These are phyloP conservation scores for Apiospora phragmitis DNA, from an alignment of 2,329 filamentous ascomycete genomes.

Conservation along the genomic window DNA sequence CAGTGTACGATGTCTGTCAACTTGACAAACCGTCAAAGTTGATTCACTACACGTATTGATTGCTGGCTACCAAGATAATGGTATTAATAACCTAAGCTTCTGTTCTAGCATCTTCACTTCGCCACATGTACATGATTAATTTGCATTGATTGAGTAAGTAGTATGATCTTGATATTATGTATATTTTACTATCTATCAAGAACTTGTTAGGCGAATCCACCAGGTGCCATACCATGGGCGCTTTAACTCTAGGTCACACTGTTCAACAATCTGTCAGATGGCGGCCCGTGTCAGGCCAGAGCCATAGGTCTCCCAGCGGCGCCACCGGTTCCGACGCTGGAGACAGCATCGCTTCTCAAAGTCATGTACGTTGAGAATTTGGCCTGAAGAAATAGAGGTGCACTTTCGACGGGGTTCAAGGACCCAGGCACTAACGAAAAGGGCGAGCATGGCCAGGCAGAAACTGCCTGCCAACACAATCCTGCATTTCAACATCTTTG, in stretches of 20 bases:
- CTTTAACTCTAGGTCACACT: not conserved
- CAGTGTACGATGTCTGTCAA: not conserved
- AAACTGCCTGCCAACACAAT: not conserved
- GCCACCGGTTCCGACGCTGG: not conserved
- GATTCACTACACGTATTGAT: not conserved
- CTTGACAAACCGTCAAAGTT: not conserved
- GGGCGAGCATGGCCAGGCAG: not conserved
- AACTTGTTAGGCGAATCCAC: not conserved
- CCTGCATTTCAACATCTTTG: constrained; percentile 1
- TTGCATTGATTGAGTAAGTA: not conserved
- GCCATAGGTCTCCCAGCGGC: not conserved
- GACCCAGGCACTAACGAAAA: not conserved
- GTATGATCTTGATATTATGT: not conserved
- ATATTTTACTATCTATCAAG: constrained; percentile 1
- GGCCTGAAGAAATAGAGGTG: not conserved
- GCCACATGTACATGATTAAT: not conserved
- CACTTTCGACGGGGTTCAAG: not conserved
- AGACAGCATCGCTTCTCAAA: not conserved
- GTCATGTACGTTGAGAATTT: not conserved
- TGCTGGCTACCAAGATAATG: no score
- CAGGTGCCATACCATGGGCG: not conserved
- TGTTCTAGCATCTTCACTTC: not conserved
- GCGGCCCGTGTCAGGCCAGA: not conserved
- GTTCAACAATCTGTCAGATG: not conserved
- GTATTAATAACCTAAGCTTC: not conserved